These are phyloP conservation scores for Globisporangium yorkense DNA, from an alignment of 352 stramenopile genomes.

Conservation along the genomic window DNA sequence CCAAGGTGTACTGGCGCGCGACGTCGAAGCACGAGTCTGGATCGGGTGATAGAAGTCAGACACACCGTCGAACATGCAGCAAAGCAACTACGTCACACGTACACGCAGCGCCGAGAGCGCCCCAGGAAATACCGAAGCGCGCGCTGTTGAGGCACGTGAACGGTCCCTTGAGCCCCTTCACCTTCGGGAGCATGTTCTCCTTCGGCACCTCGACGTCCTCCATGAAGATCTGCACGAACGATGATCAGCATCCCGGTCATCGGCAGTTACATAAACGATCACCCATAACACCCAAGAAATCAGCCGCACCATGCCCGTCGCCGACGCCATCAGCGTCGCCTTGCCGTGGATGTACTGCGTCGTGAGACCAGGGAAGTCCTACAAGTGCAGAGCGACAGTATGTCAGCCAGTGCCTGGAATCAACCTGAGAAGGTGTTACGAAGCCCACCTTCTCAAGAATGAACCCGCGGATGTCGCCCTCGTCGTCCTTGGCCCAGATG, in stretches of 20 bases:
- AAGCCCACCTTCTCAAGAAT: slow-evolving; percentile 88
- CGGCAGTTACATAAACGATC: too few species aligned
- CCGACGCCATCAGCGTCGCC: slow-evolving; percentile 91
- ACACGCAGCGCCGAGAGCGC: slow-evolving; percentile 92
- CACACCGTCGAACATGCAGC: background rate
- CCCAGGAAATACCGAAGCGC: slow-evolving; percentile 97
- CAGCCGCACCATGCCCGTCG: slow-evolving; percentile 88
- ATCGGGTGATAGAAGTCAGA: background rate
- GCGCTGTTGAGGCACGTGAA: slow-evolving; percentile 98
- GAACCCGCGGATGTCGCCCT: slow-evolving; percentile 93
- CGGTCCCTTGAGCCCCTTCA: slow-evolving; percentile 89
- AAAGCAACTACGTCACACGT: slow-evolving; percentile 10
- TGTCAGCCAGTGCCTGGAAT: background rate
- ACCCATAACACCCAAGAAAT: background rate
- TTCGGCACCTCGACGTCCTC: slow-evolving; percentile 94
- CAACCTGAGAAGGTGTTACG: background rate
- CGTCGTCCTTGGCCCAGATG: slow-evolving; percentile 95
- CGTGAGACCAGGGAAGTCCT: slow-evolving; percentile 88
- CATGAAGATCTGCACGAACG: slow-evolving; percentile 88
- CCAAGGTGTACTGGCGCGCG: slow-evolving; percentile 93
- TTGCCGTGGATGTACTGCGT: slow-evolving; percentile 97
- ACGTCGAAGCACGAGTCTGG: slow-evolving; percentile 90
- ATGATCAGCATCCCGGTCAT: too few species aligned
- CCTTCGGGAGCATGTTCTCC: slow-evolving; percentile 91
- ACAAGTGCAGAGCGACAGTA: background rate